Evolutionary conservation across 1,284 basidiomycete genomes (phyloP).

Genomic region (Puccinia polysora): DNA sequence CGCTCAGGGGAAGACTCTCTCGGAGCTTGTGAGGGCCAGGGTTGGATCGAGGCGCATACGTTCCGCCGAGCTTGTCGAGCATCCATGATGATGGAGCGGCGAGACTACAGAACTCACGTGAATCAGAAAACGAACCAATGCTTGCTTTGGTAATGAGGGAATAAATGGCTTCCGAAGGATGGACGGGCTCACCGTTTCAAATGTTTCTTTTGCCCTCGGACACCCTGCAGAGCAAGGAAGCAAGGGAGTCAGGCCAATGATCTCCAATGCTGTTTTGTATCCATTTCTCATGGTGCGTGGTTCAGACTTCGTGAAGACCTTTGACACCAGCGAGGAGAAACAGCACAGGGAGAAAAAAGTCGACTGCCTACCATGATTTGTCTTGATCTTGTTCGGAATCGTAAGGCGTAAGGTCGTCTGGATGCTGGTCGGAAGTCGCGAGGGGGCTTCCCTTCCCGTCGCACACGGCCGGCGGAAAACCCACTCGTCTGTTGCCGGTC

Average conservation of each 20-base stretch:
- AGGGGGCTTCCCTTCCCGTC: background rate
- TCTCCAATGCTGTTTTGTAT: slow-evolving; percentile 41
- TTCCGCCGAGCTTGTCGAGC: slow-evolving; percentile 97
- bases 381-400: background rate
- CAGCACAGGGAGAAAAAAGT: slow-evolving; percentile 8
- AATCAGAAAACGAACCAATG: background rate
- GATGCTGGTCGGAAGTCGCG: background rate
- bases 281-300: slow-evolving; percentile 30
- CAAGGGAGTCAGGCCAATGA: slow-evolving; percentile 45
- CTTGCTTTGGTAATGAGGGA: background rate
- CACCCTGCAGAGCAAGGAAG: slow-evolving; percentile 44
- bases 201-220: slow-evolving; percentile 95
- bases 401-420: background rate
- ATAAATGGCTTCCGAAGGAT: background rate
- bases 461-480: background rate
- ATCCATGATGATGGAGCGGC: slow-evolving; percentile 98
- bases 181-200: slow-evolving; percentile 67
- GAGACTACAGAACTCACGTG: slow-evolving; percentile 57
- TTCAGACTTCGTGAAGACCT: slow-evolving; percentile 2
- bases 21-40: slow-evolving; percentile 98
- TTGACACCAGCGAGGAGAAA: slow-evolving; percentile 24
- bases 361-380: slow-evolving; percentile 20
- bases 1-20: slow-evolving; percentile 70
- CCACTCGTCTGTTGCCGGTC: background rate
- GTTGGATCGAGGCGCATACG: slow-evolving; percentile 92